phyloP scores from a whole-genome alignment of 1,139 yeast species.

The Blastobotrys petasosporus region DNA sequence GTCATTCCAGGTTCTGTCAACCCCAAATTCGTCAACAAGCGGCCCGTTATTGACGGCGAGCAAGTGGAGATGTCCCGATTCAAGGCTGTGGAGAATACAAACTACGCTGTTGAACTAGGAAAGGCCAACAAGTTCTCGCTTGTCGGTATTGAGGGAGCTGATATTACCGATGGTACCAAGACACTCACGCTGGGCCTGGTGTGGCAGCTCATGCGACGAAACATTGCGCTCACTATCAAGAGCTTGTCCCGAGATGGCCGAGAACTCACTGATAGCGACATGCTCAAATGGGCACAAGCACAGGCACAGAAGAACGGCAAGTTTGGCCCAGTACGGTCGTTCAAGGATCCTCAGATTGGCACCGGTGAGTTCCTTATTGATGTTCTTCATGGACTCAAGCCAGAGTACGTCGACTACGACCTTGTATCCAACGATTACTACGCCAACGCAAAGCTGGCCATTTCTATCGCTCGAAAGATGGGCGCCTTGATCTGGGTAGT shows the following conservation, averaged over 20 bases:
- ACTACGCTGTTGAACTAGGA: conserved; percentile 94
- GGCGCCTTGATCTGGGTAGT: conserved; percentile 98
- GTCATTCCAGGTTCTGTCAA: conserved; percentile 92
- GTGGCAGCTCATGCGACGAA: conserved; percentile 98
- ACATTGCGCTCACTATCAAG: conserved; percentile 77
- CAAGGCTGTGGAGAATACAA: conserved; percentile 93
- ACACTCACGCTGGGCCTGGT: conserved; percentile 89
- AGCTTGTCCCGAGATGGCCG: conserved; percentile 65
- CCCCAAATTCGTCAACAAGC: conserved; percentile 73
- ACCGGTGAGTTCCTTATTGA: conserved; percentile 80
- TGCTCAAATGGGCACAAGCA: conserved; percentile 88
- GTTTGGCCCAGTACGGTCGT: conserved; percentile 61
- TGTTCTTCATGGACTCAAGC: conserved; percentile 86
- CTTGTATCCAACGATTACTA: conserved; percentile 77
- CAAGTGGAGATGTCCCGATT: conserved; percentile 66
- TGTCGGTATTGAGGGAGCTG: conserved; percentile 98
- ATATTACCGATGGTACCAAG: conserved; percentile 89
- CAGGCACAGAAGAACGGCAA: conserved; percentile 84
- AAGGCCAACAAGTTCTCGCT: conserved; percentile 85
- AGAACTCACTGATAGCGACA: conserved; percentile 76
- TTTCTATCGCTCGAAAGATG: conserved; percentile 94
- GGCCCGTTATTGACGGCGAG: conserved; percentile 54
- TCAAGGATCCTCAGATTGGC: conserved; percentile 72
- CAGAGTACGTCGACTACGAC: conserved; percentile 95
- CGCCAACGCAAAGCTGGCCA: conserved; percentile 94